phyloP scores from a whole-genome alignment of 2,329 filamentous ascomycete genomes.

The Nigrospora sphaerica region DNA sequence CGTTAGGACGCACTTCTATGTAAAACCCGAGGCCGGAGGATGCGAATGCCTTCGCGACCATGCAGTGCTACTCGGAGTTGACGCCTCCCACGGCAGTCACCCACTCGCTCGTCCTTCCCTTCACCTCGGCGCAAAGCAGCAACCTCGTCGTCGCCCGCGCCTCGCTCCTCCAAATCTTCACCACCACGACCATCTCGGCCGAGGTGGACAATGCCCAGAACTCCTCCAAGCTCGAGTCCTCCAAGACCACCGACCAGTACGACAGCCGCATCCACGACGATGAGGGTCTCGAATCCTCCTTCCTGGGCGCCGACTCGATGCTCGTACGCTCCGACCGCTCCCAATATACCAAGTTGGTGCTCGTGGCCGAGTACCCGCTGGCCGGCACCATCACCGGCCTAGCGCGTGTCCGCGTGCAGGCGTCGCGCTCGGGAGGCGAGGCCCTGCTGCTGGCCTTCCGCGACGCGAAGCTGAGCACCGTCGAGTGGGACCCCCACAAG shows the following conservation, averaged over 20 bases:
- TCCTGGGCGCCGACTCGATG: conserved; percentile 56
- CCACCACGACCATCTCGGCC: conserved; percentile 58
- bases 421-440: conserved; percentile 74
- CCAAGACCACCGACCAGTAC: conserved; percentile 38
- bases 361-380: conserved; percentile 77
- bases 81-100: conserved; percentile 91
- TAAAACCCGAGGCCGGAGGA: too few species aligned
- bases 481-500: conserved; percentile 86
- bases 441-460: conserved; percentile 77
- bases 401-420: conserved; percentile 65
- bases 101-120: conserved; percentile 73
- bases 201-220: conserved; percentile 43
- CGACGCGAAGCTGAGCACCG: conserved; percentile 85
- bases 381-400: conserved; percentile 81
- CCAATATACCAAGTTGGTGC: conserved; percentile 68
- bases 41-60: conserved; percentile 25
- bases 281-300: conserved; percentile 59
- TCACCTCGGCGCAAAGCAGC: conserved; percentile 66
- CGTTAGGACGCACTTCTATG: too few species aligned
- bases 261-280: conserved; percentile 51
- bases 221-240: conserved; percentile 27
- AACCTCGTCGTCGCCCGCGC: conserved; percentile 91
- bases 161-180: conserved; percentile 87
- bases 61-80: conserved; percentile 98
- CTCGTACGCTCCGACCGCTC: conserved; percentile 55